Evolutionary conservation across 768 basidiomycete species (phyloP).

Genomic region (Phanerochaete sordida): DNA sequence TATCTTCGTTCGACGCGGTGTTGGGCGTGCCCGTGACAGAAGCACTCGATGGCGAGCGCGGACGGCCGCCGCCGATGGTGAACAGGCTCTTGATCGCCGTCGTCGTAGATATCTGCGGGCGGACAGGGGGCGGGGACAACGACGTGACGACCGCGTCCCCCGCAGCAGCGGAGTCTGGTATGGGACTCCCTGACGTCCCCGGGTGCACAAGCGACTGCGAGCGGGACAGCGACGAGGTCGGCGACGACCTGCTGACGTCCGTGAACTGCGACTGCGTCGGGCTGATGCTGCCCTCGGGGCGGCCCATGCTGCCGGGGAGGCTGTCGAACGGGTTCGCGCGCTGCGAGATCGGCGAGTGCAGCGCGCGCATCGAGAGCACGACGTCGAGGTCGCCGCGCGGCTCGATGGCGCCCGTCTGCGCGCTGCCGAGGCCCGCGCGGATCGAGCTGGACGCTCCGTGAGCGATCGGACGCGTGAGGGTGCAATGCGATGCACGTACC

Average conservation of each 20-base stretch:
- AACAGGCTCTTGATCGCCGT: constrained; percentile 60
- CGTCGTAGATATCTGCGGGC: constrained; percentile 34
- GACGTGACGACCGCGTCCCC: too few relatives aligned
- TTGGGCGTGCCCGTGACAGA: constrained; percentile 23
- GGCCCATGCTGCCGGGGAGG: constrained; percentile 6
- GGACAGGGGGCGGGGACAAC: too few relatives aligned
- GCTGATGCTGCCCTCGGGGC: constrained; percentile 27
- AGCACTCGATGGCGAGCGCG: constrained; percentile 48
- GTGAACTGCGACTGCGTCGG: constrained; percentile 15
- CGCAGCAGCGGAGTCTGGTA: too few relatives aligned
- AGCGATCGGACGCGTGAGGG: neutral
- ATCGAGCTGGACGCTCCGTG: constrained; percentile 44
- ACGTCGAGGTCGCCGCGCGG: constrained; percentile 82
- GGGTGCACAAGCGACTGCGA: constrained; percentile 5
- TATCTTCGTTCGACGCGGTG: constrained; percentile 7
- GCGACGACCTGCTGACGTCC: constrained; percentile 5
- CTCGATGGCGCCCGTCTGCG: constrained; percentile 46
- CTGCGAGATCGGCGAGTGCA: constrained; percentile 36
- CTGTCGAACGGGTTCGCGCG: constrained; percentile 1
- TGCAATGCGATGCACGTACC: constrained; percentile 37
- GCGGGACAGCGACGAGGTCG: constrained; percentile 11
- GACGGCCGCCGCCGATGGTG: constrained; percentile 36
- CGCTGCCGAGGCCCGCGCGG: constrained; percentile 59
- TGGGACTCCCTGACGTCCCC: too few relatives aligned
- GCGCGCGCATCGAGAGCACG: constrained; percentile 74